Base-by-base conservation (phyloP, 2,329 filamentous ascomycete genomes). In the Chaetomium globosum region DNA sequence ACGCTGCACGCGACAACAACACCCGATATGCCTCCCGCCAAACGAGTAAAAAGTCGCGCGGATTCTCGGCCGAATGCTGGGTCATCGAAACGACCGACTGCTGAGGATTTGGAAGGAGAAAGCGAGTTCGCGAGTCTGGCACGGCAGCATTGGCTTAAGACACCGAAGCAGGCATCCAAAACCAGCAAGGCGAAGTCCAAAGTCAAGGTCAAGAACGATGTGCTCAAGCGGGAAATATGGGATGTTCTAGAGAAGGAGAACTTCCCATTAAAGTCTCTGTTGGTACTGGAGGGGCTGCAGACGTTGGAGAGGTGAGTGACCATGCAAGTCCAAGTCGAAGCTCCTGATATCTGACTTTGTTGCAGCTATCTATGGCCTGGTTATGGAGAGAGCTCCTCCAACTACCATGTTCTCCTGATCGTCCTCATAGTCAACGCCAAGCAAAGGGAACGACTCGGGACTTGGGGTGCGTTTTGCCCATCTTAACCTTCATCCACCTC, bases 301-400 rank as follows among this genome's bases (percentile, higher is more conserved):
- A 87, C 93, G 51, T 79, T 99, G 65, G 95, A 99, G 77, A 90
- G 85, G 79, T 48, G 2, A 23, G 59, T 46, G 43, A 13, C 31
- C 12, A 6, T 8, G 49, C 21, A n/a, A 30, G 21, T 13, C 10
- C n/a, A 6, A 30, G 4, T 19, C 7, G 4, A 23, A 4, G 2
- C 4, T 21, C 16, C 1, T 23, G 46, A 55, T 61, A n/a, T 39
- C 75, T 78, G 65, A 78, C 9, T 59, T 51, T 53, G 65, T 67
- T 21, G 28, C 67, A 91, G 92, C 74, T 98, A 96, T 75, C 84
- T 99, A 31, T 99, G 95, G 95, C 95, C 95, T 54, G 92, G 90
- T 59, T 99, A 96, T 76, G 88, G 85, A 13, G 91, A 96, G 69
- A 88, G 95, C 73, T 87, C 92, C 4, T 96, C 94, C 36, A 96